Conservation (phyloP, 257 asterid genomes). For the Solanum rostratum region DNA sequence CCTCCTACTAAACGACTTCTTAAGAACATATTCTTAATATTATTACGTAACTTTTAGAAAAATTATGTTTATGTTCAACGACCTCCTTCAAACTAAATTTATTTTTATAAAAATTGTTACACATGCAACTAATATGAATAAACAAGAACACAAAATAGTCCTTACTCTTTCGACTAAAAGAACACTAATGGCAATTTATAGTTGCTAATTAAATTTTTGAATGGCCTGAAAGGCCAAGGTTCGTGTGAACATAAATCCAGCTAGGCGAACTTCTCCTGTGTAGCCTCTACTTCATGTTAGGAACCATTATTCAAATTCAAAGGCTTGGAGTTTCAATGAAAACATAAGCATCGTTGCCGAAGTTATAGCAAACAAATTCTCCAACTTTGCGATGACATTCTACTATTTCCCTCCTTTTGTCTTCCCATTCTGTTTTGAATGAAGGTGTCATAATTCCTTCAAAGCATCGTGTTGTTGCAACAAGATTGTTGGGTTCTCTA, state of each 20-base stretch:
- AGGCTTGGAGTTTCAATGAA: background rate
- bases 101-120: background rate
- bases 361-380: background rate
- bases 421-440: background rate
- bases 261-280: background rate
- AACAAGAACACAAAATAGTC: background rate
- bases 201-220: background rate
- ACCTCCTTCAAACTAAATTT: background rate
- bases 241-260: background rate
- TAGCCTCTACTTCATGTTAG: background rate
- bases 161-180: background rate
- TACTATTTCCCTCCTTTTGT: background rate
- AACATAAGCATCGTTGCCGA: background rate
- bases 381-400: background rate
- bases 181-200: background rate
- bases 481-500: background rate
- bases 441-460: background rate
- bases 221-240: background rate
- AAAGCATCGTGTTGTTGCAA: background rate
- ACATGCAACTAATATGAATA: background rate
- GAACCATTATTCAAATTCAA: background rate
- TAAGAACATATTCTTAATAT: background rate
- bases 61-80: background rate
- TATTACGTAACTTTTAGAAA: background rate
- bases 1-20: background rate